Conservation (phyloP, 1,139 yeast genomes). For the Yamadazyma spencermartinsiae region DNA sequence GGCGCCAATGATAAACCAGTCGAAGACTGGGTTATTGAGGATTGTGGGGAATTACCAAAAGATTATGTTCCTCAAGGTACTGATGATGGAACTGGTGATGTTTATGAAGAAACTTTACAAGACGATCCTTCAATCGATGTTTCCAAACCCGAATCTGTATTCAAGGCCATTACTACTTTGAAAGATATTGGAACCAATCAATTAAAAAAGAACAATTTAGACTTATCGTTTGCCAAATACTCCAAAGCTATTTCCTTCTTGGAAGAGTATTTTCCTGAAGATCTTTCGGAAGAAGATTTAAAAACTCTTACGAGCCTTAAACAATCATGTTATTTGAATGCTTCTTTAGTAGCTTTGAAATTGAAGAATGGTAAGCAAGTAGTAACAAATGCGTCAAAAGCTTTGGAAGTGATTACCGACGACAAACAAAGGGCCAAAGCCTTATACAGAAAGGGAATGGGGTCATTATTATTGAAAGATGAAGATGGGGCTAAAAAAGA, state of each 20-base stretch:
- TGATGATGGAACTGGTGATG: conserved; percentile 85
- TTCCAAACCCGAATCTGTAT: conserved; percentile 60
- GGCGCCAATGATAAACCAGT: conserved; percentile 64
- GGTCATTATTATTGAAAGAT: conserved; percentile 61
- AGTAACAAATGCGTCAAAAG: conserved; percentile 62
- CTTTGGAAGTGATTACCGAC: conserved; percentile 60
- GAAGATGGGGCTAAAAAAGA: conserved; percentile 70
- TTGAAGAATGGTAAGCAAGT: conserved; percentile 56
- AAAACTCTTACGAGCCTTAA: conserved; percentile 53
- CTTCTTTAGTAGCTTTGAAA: conserved; percentile 75
- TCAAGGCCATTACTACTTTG: conserved; percentile 63
- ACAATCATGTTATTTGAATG: conserved; percentile 65
- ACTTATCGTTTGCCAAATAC: conserved; percentile 65
- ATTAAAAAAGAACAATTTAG: conserved; percentile 63
- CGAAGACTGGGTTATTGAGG: conserved; percentile 66
- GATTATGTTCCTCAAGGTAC: conserved; percentile 51
- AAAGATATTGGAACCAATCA: conserved; percentile 78
- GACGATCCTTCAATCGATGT: conserved; percentile 71
- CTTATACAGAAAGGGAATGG: conserved; percentile 80
- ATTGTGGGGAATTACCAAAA: conserved; percentile 72
- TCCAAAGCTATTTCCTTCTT: conserved; percentile 67
- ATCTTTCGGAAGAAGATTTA: conserved; percentile 55
- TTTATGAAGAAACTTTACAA: conserved; percentile 71
- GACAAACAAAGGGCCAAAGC: conserved; percentile 81
- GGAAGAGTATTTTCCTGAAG: conserved; percentile 74